Percentiles rank a stretch among this genome's conserved stretches.
Evolutionary conservation across 805 yeast species (phyloP).

Genomic region (Lipomyces yamadae): DNA sequence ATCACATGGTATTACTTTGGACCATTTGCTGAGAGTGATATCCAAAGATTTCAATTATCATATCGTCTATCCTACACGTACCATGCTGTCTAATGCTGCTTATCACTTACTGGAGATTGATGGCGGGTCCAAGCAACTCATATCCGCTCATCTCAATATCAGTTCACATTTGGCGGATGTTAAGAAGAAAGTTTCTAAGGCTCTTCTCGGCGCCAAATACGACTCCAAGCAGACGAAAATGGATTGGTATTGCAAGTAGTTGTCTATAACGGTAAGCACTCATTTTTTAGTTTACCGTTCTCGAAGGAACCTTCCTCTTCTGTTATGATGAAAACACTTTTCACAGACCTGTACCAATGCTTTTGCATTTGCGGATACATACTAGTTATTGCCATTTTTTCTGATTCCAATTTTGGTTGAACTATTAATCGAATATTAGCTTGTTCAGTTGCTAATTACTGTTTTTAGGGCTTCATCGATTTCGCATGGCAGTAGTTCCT

Average conservation of each 20-base stretch:
- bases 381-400: conserved; percentile 27
- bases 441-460: background rate
- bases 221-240: conserved; percentile 24
- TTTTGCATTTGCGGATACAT: conserved; percentile 33
- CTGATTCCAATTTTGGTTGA: conserved; percentile 5
- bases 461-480: background rate
- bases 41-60: conserved; percentile 6
- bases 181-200: conserved; percentile 1
- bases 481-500: background rate
- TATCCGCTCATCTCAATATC: conserved; percentile 9
- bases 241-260: conserved; percentile 19
- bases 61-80: background rate
- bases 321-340: conserved; percentile 32
- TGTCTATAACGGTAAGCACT: conserved; percentile 15
- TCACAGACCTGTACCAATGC: conserved; percentile 42
- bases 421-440: background rate
- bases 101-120: conserved; percentile 26
- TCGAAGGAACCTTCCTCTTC: background rate
- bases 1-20: conserved; percentile 26
- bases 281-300: background rate
- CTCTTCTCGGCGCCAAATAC: conserved; percentile 10
- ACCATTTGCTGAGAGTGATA: conserved; percentile 16
- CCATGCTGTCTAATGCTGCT: conserved; percentile 21
- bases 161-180: conserved; percentile 11
- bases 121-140: background rate